Conservation (phyloP, 2,329 filamentous ascomycete genomes). For the Botrytis hyacinthi region DNA sequence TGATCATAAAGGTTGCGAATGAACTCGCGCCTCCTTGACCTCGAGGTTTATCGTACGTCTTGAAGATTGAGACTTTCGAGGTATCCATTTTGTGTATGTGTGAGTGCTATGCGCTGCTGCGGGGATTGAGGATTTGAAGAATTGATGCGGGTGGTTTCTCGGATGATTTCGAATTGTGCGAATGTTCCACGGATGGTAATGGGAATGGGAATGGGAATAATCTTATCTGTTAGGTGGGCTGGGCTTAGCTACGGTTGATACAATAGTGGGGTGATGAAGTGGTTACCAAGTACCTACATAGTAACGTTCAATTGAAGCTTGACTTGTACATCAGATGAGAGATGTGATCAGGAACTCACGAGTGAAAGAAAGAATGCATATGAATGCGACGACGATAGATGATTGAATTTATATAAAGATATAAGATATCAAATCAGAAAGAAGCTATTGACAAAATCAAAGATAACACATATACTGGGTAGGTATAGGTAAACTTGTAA, state of each 20-base stretch:
- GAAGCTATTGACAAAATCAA: neutral
- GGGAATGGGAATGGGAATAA: neutral
- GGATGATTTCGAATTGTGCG: slow-evolving; percentile 10
- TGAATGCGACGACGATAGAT: neutral
- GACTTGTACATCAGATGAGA: neutral
- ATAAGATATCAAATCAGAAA: neutral
- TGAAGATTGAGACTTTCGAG: slow-evolving; percentile 37
- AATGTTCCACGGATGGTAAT: neutral
- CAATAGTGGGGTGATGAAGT: slow-evolving; percentile 8
- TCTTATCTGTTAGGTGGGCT: slow-evolving; percentile 6
- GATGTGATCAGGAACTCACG: neutral
- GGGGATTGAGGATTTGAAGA: neutral
- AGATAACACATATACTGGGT: neutral
- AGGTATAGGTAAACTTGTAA: neutral
- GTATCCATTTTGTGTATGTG: slow-evolving; percentile 33
- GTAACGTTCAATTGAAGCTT: neutral
- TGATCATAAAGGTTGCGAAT: slow-evolving; percentile 95
- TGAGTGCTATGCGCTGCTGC: neutral
- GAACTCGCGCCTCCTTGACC: slow-evolving; percentile 53
- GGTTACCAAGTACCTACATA: neutral
- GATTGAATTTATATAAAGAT: neutral
- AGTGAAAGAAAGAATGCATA: neutral
- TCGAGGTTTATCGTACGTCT: slow-evolving; percentile 39
- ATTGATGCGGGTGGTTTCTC: neutral
- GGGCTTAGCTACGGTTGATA: neutral